A percentile compares a stretch with the other conserved stretches of the same genome.
phyloP scores from a whole-genome alignment of 202 grass and related monocot species.

The Alloteropsis angusta region DNA sequence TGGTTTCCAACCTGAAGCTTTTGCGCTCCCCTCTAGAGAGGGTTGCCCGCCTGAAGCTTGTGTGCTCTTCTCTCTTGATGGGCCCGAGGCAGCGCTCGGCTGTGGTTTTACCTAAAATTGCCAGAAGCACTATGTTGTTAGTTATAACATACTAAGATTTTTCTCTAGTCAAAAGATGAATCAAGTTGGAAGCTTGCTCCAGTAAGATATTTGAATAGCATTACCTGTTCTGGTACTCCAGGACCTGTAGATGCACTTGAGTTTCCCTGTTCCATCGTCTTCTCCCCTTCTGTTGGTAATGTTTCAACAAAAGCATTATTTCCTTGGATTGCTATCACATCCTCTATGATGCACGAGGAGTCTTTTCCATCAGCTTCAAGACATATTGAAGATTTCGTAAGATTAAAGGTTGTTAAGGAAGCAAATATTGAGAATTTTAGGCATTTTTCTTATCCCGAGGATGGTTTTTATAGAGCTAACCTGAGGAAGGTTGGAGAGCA shows the following conservation, averaged over 20 bases:
- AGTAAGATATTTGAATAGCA: constrained; percentile 17
- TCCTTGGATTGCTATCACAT: constrained; percentile 18
- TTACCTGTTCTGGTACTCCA: constrained; percentile 34
- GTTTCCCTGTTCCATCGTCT: constrained; percentile 27
- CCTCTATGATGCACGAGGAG: constrained; percentile 6
- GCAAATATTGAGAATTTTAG: background rate
- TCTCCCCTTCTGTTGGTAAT: constrained; percentile 4
- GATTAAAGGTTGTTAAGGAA: constrained; percentile 11
- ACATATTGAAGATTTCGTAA: constrained; percentile 16
- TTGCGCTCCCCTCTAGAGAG: constrained; percentile 11
- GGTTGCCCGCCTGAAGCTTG: background rate
- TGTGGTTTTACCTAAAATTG: constrained; percentile 32
- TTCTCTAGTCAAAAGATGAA: background rate
- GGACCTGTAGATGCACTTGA: constrained; percentile 13
- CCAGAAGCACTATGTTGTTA: constrained; percentile 2
- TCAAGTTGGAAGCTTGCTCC: background rate
- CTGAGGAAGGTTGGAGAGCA: constrained; percentile 36
- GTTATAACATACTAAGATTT: constrained; percentile 4
- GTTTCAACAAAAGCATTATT: constrained; percentile 1
- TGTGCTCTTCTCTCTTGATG: background rate
- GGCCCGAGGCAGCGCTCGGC: background rate
- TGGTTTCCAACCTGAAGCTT: constrained; percentile 17
- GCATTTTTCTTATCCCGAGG: constrained; percentile 28
- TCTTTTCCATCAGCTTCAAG: constrained; percentile 29
- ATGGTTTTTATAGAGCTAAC: constrained; percentile 20